Base-by-base conservation (phyloP, 768 basidiomycete species). In the Leccinum variicolor region DNA sequence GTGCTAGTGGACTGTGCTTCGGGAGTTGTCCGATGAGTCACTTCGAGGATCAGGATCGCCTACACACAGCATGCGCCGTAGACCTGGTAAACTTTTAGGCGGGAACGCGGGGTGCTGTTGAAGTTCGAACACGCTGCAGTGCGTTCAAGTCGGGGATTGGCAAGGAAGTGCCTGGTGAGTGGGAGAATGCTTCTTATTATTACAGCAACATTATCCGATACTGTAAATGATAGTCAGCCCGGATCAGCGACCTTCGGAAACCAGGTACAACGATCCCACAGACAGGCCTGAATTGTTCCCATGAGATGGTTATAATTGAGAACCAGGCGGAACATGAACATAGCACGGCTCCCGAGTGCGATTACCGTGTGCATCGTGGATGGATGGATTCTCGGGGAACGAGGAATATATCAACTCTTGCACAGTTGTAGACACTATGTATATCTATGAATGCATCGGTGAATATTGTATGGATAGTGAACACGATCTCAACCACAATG, bases 381-480 rank as follows among this genome's bases (percentile, higher is more conserved):
- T 39, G 36, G 9, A 41, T 19, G n/a, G 9, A n/a, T 41, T 50
- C n/a, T 9, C 29, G 28, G n/a, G 33, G 6, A 33, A 36, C 15
- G 11, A 31, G 15, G 6, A 4, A 56, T n/a, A 3, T 31, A 31
- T 41, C 10, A 3, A 19, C 8, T 28, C 23, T 46, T 64, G 56
- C 49, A 25, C 39, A n/a, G 10, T 48, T 41, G 48, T 34, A 26
- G 33, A 50, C 47, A 23, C 6, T 21, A 21, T 8, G 23, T 36
- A 41, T 52, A 53, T 66, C 56, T 61, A 67, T 63, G 29, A n/a
- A 46, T 15, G 45, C 6, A 21, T 23, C 23, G 23, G 21, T 55
- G 39, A 41, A 19, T 34, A 52, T 47, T 53, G 49, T 52, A 55
- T 17, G 39, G 17, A 46, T 55, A 56, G 21, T 23, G 10, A 64